These are phyloP conservation scores for Beauveria sp. DNA, from an alignment of 2,329 filamentous ascomycete species.

Conservation along the genomic window DNA sequence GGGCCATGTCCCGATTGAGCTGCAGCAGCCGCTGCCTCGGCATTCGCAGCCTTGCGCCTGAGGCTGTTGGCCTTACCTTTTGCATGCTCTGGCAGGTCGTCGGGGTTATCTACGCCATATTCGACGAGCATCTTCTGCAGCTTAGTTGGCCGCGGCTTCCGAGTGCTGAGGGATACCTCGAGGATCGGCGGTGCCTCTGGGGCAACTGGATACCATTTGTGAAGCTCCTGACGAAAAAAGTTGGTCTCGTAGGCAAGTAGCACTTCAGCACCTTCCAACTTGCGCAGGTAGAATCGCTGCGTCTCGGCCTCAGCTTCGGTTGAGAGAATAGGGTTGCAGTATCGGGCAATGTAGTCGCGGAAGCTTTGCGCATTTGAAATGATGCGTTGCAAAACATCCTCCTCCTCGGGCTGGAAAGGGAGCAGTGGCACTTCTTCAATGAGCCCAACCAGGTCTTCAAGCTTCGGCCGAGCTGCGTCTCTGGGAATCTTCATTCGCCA, in stretches of 20 bases:
- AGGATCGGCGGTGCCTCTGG: conserved; percentile 78
- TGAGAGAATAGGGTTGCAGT: conserved; percentile 73
- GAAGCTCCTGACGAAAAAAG: conserved; percentile 89
- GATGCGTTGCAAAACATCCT: conserved; percentile 77
- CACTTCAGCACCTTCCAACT: conserved; percentile 95
- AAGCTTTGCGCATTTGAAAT: conserved; percentile 80
- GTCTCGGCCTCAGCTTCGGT: conserved; percentile 82
- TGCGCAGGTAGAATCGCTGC: conserved; percentile 89
- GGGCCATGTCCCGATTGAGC: conserved; percentile 16
- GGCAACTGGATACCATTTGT: conserved; percentile 89
- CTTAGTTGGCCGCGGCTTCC: conserved; percentile 94
- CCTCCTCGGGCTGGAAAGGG: conserved; percentile 94
- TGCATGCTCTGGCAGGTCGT: conserved; percentile 78
- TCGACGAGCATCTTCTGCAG: conserved; percentile 89
- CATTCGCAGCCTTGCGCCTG: conserved; percentile 62
- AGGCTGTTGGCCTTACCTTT: conserved; percentile 68
- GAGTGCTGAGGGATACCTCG: conserved; percentile 80
- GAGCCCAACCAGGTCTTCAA: conserved; percentile 81
- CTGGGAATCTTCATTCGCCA: conserved; percentile 95
- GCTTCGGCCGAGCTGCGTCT: conserved; percentile 87
- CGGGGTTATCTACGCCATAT: conserved; percentile 80
- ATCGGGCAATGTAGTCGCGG: conserved; percentile 70
- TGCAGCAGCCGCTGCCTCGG: conserved; percentile 40
- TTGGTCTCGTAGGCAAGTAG: conserved; percentile 91
- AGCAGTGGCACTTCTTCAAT: conserved; percentile 71